These are phyloP conservation scores for Platanthera zijinensis DNA, from an alignment of 106 monocot genomes.

Conservation along the genomic window DNA sequence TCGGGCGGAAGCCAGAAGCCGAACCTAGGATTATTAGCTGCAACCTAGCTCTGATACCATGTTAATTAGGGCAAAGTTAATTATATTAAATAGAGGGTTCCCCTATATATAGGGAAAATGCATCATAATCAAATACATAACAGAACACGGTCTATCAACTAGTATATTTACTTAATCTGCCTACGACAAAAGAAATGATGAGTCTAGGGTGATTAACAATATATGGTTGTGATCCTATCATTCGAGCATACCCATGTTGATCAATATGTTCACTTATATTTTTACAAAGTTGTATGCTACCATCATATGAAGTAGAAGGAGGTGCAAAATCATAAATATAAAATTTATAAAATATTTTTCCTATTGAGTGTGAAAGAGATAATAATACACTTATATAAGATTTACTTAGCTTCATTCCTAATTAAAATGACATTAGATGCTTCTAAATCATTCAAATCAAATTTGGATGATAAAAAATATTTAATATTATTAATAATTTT, in stretches of 20 bases:
- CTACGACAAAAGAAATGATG: background rate
- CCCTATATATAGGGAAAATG: no score
- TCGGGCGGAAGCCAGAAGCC: no score
- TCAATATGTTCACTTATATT: background rate
- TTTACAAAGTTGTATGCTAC: background rate
- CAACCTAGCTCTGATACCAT: no score
- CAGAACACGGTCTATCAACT: no score
- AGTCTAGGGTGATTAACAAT: background rate
- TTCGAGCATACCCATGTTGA: background rate
- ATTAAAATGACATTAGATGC: background rate
- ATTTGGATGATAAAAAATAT: background rate
- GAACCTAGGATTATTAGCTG: no score
- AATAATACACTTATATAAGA: background rate
- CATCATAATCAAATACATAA: no score
- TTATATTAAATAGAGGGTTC: no score
- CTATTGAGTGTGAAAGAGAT: background rate
- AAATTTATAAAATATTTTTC: background rate
- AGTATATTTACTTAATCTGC: no score
- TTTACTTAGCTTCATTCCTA: background rate
- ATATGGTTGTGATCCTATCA: background rate
- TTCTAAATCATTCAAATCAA: conserved; percentile 1
- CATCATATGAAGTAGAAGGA: background rate
- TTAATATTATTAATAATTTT: background rate
- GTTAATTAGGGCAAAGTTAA: no score
- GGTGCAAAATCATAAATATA: background rate